Conservation (phyloP, 2,329 filamentous ascomycete genomes). For the Huntiella savannae region DNA sequence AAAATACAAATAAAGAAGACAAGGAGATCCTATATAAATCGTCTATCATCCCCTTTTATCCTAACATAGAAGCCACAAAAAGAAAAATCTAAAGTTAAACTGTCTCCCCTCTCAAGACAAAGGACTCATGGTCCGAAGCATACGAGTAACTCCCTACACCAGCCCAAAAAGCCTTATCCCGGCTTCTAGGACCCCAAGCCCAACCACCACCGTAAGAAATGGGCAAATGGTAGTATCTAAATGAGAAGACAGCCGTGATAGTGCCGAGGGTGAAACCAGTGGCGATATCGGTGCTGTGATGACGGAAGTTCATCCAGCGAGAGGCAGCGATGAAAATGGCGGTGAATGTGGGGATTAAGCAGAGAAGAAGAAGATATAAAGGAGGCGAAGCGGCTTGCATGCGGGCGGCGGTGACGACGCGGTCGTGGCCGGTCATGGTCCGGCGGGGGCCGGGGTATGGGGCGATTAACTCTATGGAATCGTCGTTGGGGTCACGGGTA, state of each 20-base stretch:
- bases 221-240: conserved; percentile 56
- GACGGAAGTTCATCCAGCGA: conserved; percentile 73
- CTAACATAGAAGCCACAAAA: conserved; percentile 1
- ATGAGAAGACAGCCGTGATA: conserved; percentile 50
- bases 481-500: conserved; percentile 15
- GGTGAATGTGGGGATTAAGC: conserved; percentile 50
- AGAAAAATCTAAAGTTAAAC: not conserved
- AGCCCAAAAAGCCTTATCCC: conserved; percentile 58
- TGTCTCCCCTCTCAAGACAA: too few species aligned
- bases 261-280: conserved; percentile 68
- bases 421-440: conserved; percentile 20
- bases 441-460: conserved; percentile 28
- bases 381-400: conserved; percentile 67
- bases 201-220: conserved; percentile 55
- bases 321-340: conserved; percentile 71
- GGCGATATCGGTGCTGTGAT: conserved; percentile 83
- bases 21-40: not conserved
- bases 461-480: conserved; percentile 51
- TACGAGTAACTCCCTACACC: conserved; percentile 45
- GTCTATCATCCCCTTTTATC: not conserved
- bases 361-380: conserved; percentile 53
- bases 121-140: conserved; percentile 23
- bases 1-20: too few species aligned
- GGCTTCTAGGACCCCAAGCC: conserved; percentile 67
- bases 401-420: conserved; percentile 34